These are phyloP conservation scores for Zygnema cylindricum DNA, from an alignment of 139 green algal species.

Conservation along the genomic window DNA sequence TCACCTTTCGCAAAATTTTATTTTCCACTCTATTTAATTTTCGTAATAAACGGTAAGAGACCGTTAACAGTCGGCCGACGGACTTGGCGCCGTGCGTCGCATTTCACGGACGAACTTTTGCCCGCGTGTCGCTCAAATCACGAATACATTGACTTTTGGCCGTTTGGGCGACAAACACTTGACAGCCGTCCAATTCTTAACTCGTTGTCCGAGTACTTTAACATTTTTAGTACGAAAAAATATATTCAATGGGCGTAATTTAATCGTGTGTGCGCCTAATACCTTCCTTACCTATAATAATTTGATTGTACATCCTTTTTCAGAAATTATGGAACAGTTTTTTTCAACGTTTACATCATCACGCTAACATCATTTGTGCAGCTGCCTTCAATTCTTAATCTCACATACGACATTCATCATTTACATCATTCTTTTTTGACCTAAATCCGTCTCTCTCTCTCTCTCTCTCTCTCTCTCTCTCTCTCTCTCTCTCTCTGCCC, in stretches of 20 bases:
- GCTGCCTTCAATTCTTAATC: background rate
- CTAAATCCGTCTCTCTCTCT: background rate
- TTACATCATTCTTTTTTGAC: background rate
- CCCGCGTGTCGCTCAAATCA: background rate
- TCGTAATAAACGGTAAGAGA: constrained; percentile 78
- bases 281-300: constrained; percentile 61
- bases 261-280: constrained; percentile 98
- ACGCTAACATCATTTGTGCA: background rate
- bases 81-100: constrained; percentile 91
- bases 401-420: background rate
- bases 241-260: no score
- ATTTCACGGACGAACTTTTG: constrained; percentile 81
- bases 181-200: background rate
- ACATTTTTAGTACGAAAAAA: no score
- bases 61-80: constrained; percentile 94
- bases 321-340: no score
- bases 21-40: constrained; percentile 60
- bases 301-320: background rate
- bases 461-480: background rate
- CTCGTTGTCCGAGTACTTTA: no score
- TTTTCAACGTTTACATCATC: background rate
- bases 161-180: no score
- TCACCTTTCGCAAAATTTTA: background rate
- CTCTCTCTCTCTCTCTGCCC: background rate
- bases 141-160: no score